Evolutionary conservation across 2,329 filamentous ascomycete genomes (phyloP), one percentile per base, ranked within the genome.

Genomic region (Xylariaceae sp.): DNA sequence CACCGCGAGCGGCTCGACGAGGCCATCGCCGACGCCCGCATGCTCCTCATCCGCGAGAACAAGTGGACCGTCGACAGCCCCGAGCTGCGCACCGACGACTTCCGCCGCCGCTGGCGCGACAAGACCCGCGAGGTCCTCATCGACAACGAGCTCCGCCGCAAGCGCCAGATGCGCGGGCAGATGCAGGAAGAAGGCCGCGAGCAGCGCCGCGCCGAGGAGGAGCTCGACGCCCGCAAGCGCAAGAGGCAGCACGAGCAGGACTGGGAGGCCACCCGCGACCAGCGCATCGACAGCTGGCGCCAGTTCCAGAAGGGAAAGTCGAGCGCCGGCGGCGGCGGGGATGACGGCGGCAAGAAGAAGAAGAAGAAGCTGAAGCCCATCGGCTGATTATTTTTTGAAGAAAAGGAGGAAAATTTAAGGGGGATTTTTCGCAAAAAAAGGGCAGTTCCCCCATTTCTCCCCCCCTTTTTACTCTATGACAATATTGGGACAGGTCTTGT

Each of bases 111-210:
- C 59, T 98, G 92, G 92, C 80, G 86, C 51, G 81, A 89, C 61
- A 97, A 96, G 76, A 79, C 87, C 9, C 84, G 87, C 52, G 78
- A 83, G 58, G 92, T 98, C 31, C 76, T 98, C 50, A 80, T 96
- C 55, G 92, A 98, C 56, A 90, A 94, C 59, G 92, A 97, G 68
- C 77, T 88, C 56, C 76, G 92, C 36, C 74, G 88, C 38, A 74
- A 86, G 44, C 76, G 88, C 50, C 89, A 95, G 72, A 64, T 90
- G 61, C 94, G 94, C 69, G 92, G 86, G 28, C 85, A 92, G 70
- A 84, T 98, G 82, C 88, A 94, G 65, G 92, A 98, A 64, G 90
- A 98, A 63, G 92, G 92, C 5, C 74, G 92, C 38, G 83, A 92
- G 69, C 82, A 94, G 73, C 78, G 81, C 59, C 85, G 84, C 60